Evolutionary conservation across 2,329 filamentous ascomycete genomes (phyloP).

Genomic region (Colletotrichum sublineola): DNA sequence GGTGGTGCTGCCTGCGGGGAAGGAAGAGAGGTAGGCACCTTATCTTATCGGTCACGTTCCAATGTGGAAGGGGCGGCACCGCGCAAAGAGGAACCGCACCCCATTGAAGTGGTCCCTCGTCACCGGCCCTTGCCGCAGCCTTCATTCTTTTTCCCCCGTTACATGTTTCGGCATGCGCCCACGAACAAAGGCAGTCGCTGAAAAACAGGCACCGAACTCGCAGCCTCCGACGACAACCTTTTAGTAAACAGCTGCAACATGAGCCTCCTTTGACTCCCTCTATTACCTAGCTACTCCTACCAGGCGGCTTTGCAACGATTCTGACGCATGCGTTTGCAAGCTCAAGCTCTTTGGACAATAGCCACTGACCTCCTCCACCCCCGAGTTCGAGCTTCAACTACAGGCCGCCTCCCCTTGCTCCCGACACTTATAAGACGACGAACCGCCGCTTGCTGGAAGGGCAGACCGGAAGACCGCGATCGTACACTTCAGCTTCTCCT

Average conservation of each 20-base stretch:
- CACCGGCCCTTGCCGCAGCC: constrained; percentile 32
- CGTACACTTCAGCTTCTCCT: constrained; percentile 7
- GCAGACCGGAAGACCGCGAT: constrained; percentile 11
- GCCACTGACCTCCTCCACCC: constrained; percentile 8
- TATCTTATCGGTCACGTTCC: constrained; percentile 37
- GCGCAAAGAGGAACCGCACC: constrained; percentile 3
- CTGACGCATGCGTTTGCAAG: constrained; percentile 35
- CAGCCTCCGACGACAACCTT: constrained; percentile 4
- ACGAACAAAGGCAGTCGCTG: constrained; percentile 28
- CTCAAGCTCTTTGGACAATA: constrained; percentile 35
- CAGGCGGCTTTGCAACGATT: constrained; percentile 27
- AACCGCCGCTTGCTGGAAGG: constrained; percentile 18
- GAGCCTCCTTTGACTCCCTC: constrained; percentile 37
- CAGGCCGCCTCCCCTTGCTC: neutral
- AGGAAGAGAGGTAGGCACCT: constrained; percentile 19
- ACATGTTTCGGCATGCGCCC: constrained; percentile 36
- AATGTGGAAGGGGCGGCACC: constrained; percentile 14
- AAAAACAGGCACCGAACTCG: constrained; percentile 24
- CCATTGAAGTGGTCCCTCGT: constrained; percentile 32
- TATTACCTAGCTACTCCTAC: constrained; percentile 30
- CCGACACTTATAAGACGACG: constrained; percentile 14
- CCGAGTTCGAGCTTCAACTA: constrained; percentile 1
- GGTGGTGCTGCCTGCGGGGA: constrained; percentile 34
- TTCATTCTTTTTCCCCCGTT: constrained; percentile 20
- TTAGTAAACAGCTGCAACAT: constrained; percentile 18